phyloP scores from a whole-genome alignment of 106 monocot genomes.

The Dioscorea dumetorum region DNA sequence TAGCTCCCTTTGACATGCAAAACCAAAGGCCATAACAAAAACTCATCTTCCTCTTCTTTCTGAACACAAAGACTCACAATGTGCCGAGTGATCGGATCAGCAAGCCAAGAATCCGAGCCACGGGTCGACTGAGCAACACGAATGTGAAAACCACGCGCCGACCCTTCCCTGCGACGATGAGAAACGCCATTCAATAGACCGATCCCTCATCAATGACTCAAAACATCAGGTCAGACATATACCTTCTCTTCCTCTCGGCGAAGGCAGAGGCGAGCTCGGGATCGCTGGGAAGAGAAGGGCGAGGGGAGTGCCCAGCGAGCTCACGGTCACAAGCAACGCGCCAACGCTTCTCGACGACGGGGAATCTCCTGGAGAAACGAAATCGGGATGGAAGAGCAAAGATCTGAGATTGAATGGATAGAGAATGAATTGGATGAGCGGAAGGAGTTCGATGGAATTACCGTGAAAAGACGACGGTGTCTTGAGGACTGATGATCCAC shows the following conservation, averaged over 20 bases:
- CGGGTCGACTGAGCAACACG: conserved; percentile 39
- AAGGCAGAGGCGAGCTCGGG: conserved; percentile 64
- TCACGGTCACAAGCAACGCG: conserved; percentile 52
- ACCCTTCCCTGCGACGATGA: conserved; percentile 58
- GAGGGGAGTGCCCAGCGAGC: neutral
- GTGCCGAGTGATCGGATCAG: conserved; percentile 95
- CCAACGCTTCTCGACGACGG: conserved; percentile 93
- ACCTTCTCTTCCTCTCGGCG: conserved; percentile 52
- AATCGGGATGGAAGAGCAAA: neutral
- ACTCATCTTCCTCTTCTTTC: conserved; percentile 40
- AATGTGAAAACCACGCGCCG: conserved; percentile 65
- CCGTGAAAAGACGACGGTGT: conserved; percentile 88
- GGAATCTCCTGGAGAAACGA: conserved; percentile 56
- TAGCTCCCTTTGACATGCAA: conserved; percentile 68
- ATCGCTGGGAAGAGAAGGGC: conserved; percentile 44
- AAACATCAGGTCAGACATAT: conserved; percentile 1
- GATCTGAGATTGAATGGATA: neutral
- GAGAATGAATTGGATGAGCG: neutral
- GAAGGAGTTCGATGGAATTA: neutral
- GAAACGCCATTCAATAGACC: neutral
- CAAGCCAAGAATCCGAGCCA: conserved; percentile 83
- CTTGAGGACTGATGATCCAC: conserved; percentile 74
- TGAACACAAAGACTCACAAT: conserved; percentile 59
- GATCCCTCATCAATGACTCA: neutral
- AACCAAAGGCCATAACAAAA: conserved; percentile 77